A percentile compares a stretch with the other conserved stretches of the same genome.
Evolutionary conservation across 768 basidiomycete species (phyloP).

Genomic region (Boletus rex-veris): DNA sequence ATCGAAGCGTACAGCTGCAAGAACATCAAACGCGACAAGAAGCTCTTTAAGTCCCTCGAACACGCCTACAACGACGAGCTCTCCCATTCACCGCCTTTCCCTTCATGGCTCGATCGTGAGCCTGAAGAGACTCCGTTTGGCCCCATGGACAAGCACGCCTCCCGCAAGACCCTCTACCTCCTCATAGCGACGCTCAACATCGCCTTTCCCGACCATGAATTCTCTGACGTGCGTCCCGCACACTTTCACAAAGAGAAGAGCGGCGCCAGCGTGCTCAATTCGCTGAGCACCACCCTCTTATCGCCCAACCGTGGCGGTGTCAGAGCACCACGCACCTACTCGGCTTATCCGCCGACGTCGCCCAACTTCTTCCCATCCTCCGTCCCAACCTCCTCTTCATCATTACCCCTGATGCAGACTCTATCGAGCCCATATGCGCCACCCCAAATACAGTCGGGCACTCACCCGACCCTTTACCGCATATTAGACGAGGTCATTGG

Average conservation of each 20-base stretch:
- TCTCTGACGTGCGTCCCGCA: slow-evolving; percentile 85
- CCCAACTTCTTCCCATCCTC: slow-evolving; percentile 75
- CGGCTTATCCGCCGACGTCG: slow-evolving; percentile 75
- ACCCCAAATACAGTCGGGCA: slow-evolving; percentile 72
- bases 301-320: slow-evolving; percentile 66
- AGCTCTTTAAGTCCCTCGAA: slow-evolving; percentile 91
- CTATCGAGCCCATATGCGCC: slow-evolving; percentile 64
- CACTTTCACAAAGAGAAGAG: slow-evolving; percentile 85
- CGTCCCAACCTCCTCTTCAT: slow-evolving; percentile 63
- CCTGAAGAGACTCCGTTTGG: slow-evolving; percentile 86
- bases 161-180: slow-evolving; percentile 90
- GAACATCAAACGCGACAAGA: slow-evolving; percentile 95
- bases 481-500: slow-evolving; percentile 88
- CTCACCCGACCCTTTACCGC: slow-evolving; percentile 85
- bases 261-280: slow-evolving; percentile 73
- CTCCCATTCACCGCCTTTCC: slow-evolving; percentile 80
- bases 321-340: slow-evolving; percentile 76
- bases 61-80: slow-evolving; percentile 74
- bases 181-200: slow-evolving; percentile 96
- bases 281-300: slow-evolving; percentile 78
- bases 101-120: slow-evolving; percentile 70
- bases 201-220: slow-evolving; percentile 97
- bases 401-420: slow-evolving; percentile 60
- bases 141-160: slow-evolving; percentile 77
- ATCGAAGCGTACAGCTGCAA: slow-evolving; percentile 98